Conservation (phyloP, 352 stramenopile genomes). For the Globisporangium rhizosaccharum region DNA sequence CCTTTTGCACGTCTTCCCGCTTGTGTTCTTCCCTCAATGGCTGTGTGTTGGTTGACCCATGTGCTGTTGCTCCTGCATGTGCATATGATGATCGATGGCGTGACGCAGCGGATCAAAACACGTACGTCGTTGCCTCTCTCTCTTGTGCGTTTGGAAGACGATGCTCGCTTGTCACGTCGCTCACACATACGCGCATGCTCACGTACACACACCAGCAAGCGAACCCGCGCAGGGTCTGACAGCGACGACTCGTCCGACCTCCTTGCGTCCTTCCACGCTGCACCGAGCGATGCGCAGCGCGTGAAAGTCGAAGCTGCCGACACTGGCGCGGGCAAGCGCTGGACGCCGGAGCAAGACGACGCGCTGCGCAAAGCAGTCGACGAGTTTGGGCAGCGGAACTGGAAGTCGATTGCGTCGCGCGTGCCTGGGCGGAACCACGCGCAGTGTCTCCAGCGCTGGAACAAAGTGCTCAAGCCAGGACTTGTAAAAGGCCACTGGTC, state of each 20-base stretch:
- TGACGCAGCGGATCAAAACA: no score
- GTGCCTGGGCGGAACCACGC: slow-evolving; percentile 64
- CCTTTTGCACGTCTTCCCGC: no score
- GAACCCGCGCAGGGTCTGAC: slow-evolving; percentile 27
- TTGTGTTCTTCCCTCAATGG: no score
- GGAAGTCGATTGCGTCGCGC: slow-evolving; percentile 69
- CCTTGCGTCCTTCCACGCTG: slow-evolving; percentile 44
- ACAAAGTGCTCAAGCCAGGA: slow-evolving; percentile 89
- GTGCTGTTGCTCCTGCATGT: no score
- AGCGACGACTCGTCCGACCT: slow-evolving; percentile 22
- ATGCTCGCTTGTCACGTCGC: no score
- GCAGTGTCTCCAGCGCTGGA: slow-evolving; percentile 84
- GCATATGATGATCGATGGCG: no score
- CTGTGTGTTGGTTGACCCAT: no score
- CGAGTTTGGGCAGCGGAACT: slow-evolving; percentile 78
- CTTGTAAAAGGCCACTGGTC: slow-evolving; percentile 92
- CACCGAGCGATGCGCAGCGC: slow-evolving; percentile 44
- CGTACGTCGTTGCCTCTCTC: no score
- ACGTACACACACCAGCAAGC: slow-evolving; percentile 26
- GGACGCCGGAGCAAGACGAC: slow-evolving; percentile 84
- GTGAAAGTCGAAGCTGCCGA: slow-evolving; percentile 19
- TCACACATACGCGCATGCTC: no score
- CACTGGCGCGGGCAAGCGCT: slow-evolving; percentile 46
- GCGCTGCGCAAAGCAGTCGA: slow-evolving; percentile 70
- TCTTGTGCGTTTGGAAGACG: no score